Evolutionary conservation across 225 moss, liverwort and hornwort species (phyloP), one percentile per base, ranked within the genome.

Genomic region (Sphagnum contortum): DNA sequence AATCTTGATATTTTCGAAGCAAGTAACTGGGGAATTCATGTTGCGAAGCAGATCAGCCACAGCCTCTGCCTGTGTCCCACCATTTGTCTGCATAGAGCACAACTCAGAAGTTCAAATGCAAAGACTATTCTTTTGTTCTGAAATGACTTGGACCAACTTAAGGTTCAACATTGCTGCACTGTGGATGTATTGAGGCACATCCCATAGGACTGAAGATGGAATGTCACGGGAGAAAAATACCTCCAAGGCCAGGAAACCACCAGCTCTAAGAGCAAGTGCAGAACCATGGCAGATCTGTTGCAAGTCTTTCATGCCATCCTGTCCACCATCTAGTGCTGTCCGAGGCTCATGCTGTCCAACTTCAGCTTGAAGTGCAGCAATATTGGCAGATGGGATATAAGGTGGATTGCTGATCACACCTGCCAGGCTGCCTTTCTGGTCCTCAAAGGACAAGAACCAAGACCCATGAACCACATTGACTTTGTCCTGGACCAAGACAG

Each of bases 361-460:
- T 79, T 99, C 98, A 12, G 91, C 93, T 81, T 99, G 98, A 68
- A 99, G 80, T 3, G 73, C 74, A 8, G 64, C 63, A 46, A 93
- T 66, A 44, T 76, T 73, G 44, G 77, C 77, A 5, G 98, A 91
- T 55, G 98, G 98, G 60, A 99, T 93, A 49, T 99, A 99, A 5
- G 98, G 98, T 67, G 98, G 98, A 68, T 99, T 99, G 73, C 93
- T 93, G 57, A 99, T 67, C 50, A 99, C 86, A 69, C 98, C 98
- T 49, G 98, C 87, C 46, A 99, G 65, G 59, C 85, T 77, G 44
- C 91, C 93, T 62, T 76, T 80, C 29, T 77, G 81, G 71, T 82
- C 82, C 65, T 90, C 83, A 59, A 91, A 73, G 29, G 91, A 80
- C 45, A 87, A 73, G 64, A 99, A 93, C 98, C 98, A 99, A 44